These are phyloP conservation scores for Fusarium sambucinum DNA, from an alignment of 2,329 filamentous ascomycete species.

Conservation along the genomic window DNA sequence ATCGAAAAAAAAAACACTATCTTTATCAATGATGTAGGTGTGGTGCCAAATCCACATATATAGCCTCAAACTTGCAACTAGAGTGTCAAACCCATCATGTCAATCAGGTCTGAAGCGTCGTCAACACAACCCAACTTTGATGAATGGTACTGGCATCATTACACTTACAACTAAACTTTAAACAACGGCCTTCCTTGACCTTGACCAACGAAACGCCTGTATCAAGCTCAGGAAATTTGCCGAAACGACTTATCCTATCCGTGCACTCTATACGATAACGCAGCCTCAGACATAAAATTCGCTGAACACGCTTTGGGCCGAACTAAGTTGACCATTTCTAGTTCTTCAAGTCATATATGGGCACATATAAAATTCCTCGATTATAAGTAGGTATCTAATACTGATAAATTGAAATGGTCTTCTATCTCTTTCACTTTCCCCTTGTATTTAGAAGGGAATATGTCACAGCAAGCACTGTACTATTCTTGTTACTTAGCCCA, in stretches of 20 bases:
- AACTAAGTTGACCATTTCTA: neutral
- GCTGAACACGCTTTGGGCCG: no score
- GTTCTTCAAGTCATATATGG: neutral
- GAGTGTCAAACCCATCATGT: no score
- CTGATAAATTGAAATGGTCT: neutral
- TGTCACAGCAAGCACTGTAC: neutral
- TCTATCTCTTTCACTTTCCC: neutral
- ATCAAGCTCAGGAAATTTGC: neutral
- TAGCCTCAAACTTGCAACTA: neutral
- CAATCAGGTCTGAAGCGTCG: no score
- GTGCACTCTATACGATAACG: no score
- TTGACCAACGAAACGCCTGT: neutral
- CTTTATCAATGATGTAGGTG: neutral
- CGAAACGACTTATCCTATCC: neutral
- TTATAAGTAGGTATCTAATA: neutral
- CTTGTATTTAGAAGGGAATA: neutral
- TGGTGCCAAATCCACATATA: neutral
- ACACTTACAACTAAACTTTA: rapidly evolving
- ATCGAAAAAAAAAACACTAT: no score
- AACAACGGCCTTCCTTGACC: no score
- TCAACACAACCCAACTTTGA: neutral
- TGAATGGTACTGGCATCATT: neutral
- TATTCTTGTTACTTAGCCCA: neutral
- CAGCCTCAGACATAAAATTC: no score
- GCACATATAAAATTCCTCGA: neutral